Evolutionary conservation across 2,329 filamentous ascomycete species (phyloP), one percentile per base, ranked within the genome.

Genomic region (Aspergillus pseudotamarii): DNA sequence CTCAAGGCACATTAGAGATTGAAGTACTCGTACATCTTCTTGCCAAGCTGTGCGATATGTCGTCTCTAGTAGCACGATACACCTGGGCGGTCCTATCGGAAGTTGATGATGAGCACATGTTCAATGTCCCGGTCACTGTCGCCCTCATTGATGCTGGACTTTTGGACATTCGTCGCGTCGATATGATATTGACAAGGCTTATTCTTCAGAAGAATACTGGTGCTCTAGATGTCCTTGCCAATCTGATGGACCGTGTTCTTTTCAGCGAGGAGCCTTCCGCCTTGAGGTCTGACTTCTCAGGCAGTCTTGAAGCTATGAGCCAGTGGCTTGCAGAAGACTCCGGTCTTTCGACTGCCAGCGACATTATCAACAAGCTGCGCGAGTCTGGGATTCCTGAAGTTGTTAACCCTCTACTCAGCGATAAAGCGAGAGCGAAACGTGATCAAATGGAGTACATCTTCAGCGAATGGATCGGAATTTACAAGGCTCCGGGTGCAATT

Each of bases 401-500:
- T 80, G 75, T 81, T 57, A 82, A 84, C 67, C 77, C 84, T 60
- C 77, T 84, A 58, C 79, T 83, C 34, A 87, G 85, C 26, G 86
- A 89, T 61, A 84, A 87, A 57, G 79, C 82, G 19, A 76, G 81
- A 45, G 83, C 86, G 36, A 89, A 89, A 69, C 88, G 89, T 66
- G 92, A 96, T 65, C 93, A 97, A 76, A 88, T 96, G 79, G 93
- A 96, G 70, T 98, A 99, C 74, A 86, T 97, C 23, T 97, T 99
- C 72, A 93, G 94, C 50, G 95, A 99, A 80, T 99, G 95, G 95
- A 87, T 94, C 32, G 89, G 90, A 64, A 85, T 97, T 9, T 90
- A 86, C 80, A 91, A 91, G 76, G 92, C 93, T 70, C 86, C 88
- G n/a, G 88, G 89, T 68, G 88, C 90, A 4, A 89, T 90, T 4